A percentile compares a stretch with the other conserved stretches of the same genome.
phyloP scores from a whole-genome alignment of 345 rosid genomes.

The Melaleuca quinquenervia region DNA sequence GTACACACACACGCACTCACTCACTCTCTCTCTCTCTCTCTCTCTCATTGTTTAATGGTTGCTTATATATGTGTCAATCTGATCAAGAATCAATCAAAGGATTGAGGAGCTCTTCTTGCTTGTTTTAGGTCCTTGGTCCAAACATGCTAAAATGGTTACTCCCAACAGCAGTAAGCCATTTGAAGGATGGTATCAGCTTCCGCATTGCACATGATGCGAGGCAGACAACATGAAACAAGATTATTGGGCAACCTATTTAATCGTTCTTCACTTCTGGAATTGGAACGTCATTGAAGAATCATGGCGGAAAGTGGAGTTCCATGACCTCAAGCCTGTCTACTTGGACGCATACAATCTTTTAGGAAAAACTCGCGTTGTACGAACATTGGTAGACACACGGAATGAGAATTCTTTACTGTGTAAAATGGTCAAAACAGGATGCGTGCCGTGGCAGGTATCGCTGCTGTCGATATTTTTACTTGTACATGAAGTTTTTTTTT shows the following conservation, averaged over 20 bases:
- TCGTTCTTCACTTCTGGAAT: not conserved
- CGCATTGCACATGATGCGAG: constrained; percentile 35
- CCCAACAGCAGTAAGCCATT: constrained; percentile 50
- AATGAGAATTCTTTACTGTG: not conserved
- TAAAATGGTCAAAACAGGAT: not conserved
- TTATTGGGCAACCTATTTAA: not conserved
- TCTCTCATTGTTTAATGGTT: not conserved
- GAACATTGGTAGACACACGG: not conserved
- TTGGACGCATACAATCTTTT: not conserved
- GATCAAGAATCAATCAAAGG: not conserved
- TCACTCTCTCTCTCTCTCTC: not conserved
- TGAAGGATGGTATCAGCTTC: constrained; percentile 54
- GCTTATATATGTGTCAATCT: not conserved
- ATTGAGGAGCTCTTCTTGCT: not conserved
- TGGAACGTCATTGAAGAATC: not conserved
- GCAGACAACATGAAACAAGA: not conserved
- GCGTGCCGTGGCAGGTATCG: not conserved
- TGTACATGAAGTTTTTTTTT: not conserved
- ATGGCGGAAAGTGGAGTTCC: not conserved
- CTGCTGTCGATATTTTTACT: not conserved
- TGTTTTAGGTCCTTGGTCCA: constrained; percentile 63
- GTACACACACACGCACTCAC: constrained; percentile 28
- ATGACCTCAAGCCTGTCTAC: not conserved
- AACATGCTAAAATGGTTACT: constrained; percentile 72
- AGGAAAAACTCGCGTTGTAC: not conserved